Percentiles rank a stretch among this genome's conserved stretches.
Conservation (phyloP, 1,284 basidiomycete genomes). For the Moniliella sp. region DNA sequence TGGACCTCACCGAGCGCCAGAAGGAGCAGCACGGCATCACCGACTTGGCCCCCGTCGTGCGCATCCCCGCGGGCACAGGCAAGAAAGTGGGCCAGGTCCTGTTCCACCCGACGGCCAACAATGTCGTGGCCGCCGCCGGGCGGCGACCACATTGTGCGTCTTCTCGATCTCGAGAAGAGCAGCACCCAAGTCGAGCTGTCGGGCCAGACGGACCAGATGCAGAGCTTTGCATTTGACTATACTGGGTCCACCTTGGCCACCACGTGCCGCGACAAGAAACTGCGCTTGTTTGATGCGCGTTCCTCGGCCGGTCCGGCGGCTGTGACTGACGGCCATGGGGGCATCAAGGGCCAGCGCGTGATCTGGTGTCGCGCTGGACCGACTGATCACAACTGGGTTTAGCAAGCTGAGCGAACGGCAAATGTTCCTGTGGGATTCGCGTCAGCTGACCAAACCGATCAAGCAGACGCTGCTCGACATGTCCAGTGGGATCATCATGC, state of each 20-base stretch:
- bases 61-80: constrained; percentile 36
- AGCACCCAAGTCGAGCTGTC: constrained; percentile 43
- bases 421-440: constrained; percentile 42
- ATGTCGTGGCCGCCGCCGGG: constrained; percentile 68
- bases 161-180: constrained; percentile 48
- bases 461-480: constrained; percentile 19
- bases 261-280: constrained; percentile 68
- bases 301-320: constrained; percentile 58
- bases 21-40: constrained; percentile 37
- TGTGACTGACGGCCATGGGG: constrained; percentile 63
- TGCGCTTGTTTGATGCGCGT: constrained; percentile 71
- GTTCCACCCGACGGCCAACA: constrained; percentile 75
- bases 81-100: constrained; percentile 81
- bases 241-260: constrained; percentile 51
- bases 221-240: constrained; percentile 62
- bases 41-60: constrained; percentile 55
- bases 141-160: constrained; percentile 66
- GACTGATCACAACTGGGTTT: constrained; percentile 73
- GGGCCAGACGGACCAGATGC: constrained; percentile 70
- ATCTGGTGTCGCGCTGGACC: constrained; percentile 70
- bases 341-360: constrained; percentile 76
- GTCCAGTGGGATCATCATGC: constrained; percentile 69
- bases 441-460: constrained; percentile 10
- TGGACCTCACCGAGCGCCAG: constrained; percentile 24
- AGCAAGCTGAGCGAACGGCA: constrained; percentile 84